Base-by-base conservation (phyloP, 2,329 filamentous ascomycete genomes). In the Xylariaceae sp. region DNA sequence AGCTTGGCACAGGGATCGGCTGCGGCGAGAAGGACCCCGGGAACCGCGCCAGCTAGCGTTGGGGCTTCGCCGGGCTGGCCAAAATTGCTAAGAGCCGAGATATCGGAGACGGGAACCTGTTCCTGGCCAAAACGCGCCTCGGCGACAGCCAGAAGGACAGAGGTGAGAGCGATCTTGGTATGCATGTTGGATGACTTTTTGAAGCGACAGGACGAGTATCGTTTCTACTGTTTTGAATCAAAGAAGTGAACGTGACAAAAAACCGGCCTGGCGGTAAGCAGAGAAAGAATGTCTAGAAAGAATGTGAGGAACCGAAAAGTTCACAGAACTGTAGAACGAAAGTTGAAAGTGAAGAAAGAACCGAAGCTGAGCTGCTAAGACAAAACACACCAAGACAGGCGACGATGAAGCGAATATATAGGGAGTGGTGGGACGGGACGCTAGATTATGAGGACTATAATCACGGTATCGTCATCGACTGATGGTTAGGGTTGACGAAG, bases 1-100 rank as follows among this genome's bases (percentile, higher is more conserved):
- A 89, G 83, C 79, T 86, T 88, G 58, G 75, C 83, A 63, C 87
- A 90, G 29, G 87, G 81, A 70, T 85, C 83, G 55, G 86, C 81
- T 35, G 76, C 85, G 21, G 79, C 86, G 16, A 89, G 77, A 7
- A 90, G 79, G 52, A 84, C 81, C 29, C 80, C 75, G 40, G 87
- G 82, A 24, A 85, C 81, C 13, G 73, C 73, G 47, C 86, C 86
- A 35, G 84, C 81, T 51, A 89, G 80, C 37, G 85, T 88, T 32
- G 78, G 79, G 41, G 86, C 85, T 59, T 79, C 78, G 36, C 86
- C 86, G 1, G 84, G 75, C 33, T 73, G 70, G 46, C 85, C 85
- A 50, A 81, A 79, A 62, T 75, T 74, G 49, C 75, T 69, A 21
- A 88, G 78, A 23, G 76, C 77, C 40, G 72, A 69, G 59, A 88